These are phyloP conservation scores for Aphanomyces invadans DNA, from an alignment of 352 stramenopile species.

Conservation along the genomic window DNA sequence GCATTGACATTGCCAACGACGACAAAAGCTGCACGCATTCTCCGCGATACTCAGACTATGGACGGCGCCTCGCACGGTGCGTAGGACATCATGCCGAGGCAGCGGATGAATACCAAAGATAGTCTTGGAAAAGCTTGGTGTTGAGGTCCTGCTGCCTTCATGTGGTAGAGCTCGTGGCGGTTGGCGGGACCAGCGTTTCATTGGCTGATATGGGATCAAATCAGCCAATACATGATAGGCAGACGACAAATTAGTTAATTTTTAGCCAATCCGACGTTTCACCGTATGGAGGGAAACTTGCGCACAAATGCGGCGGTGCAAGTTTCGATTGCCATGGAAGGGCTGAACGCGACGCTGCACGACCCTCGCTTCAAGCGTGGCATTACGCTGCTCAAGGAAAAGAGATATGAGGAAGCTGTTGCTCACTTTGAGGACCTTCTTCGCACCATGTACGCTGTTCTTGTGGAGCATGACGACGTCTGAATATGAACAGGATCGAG, in stretches of 20 bases:
- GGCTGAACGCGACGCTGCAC: constrained; percentile 41
- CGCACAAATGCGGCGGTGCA: not conserved
- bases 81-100: not conserved
- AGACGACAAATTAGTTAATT: too few species aligned
- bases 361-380: constrained; percentile 72
- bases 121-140: not conserved
- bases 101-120: not conserved
- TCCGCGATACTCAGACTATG: not conserved
- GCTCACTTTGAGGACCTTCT: constrained; percentile 67
- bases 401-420: constrained; percentile 73
- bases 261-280: not conserved
- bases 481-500: constrained; percentile 40
- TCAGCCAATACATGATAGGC: not conserved
- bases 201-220: not conserved
- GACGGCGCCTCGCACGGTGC: not conserved
- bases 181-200: not conserved
- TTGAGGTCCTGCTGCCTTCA: not conserved
- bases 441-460: constrained; percentile 48
- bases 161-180: too few species aligned
- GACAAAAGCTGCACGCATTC: not conserved
- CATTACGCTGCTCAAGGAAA: constrained; percentile 63
- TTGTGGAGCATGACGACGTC: not conserved
- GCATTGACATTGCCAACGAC: not conserved
- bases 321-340: constrained; percentile 11
- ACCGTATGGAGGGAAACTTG: constrained; percentile 8